A percentile compares a stretch with the other conserved stretches of the same genome.
Conservation (phyloP, 768 basidiomycete species). For the Lentinus tigrinus region DNA sequence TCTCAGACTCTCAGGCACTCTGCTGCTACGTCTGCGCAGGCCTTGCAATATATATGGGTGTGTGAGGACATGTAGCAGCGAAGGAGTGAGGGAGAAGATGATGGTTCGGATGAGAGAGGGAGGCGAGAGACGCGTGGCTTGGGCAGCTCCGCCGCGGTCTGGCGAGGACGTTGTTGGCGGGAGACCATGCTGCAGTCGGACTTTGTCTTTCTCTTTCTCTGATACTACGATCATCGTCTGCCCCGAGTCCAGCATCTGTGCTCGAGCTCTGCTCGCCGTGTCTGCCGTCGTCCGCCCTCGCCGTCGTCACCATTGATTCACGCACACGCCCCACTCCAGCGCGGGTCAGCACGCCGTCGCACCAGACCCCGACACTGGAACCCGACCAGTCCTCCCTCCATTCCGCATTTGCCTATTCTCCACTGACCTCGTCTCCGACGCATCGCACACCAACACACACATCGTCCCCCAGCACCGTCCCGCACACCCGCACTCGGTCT, state of each 20-base stretch:
- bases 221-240: conserved; percentile 14
- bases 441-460: conserved; percentile 1
- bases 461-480: conserved; percentile 42
- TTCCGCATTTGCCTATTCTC: conserved; percentile 20
- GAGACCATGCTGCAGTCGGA: background rate
- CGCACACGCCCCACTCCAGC: conserved; percentile 52
- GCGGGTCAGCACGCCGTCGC: conserved; percentile 46
- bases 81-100: background rate
- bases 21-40: background rate
- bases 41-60: background rate
- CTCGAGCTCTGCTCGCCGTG: conserved; percentile 14
- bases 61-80: background rate
- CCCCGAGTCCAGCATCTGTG: background rate
- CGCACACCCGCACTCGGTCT: conserved; percentile 61
- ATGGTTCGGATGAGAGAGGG: background rate
- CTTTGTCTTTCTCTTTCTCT: conserved; percentile 9
- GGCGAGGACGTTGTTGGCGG: background rate
- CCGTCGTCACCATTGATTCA: conserved; percentile 65
- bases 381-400: conserved; percentile 8
- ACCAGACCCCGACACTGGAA: conserved; percentile 46
- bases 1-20: background rate
- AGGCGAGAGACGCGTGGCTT: conserved; percentile 1
- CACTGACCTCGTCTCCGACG: conserved; percentile 8
- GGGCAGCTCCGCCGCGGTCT: background rate
- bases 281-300: background rate